Evolutionary conservation across 345 rosid genomes (phyloP).

Genomic region (Sonneratia caseolaris): DNA sequence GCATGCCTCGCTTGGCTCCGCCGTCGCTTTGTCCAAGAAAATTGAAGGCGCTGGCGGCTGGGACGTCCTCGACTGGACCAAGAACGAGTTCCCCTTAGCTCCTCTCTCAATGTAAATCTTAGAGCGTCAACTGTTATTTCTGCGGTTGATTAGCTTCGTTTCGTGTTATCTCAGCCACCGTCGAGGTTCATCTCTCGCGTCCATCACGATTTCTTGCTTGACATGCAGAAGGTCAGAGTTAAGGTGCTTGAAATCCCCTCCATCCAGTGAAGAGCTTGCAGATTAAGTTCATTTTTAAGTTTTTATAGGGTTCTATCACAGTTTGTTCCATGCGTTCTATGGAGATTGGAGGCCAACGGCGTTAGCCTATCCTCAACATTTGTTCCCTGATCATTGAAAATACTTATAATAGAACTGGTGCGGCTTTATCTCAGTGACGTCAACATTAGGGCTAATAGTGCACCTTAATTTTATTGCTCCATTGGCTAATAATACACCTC

Average conservation of each 20-base stretch:
- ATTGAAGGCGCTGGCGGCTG: constrained; percentile 73
- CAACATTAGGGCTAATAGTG: background rate
- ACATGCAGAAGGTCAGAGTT: constrained; percentile 44
- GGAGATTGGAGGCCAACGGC: background rate
- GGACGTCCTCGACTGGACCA: constrained; percentile 80
- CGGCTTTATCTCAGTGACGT: background rate
- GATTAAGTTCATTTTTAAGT: background rate
- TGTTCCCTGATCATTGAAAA: background rate
- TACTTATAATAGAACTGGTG: background rate
- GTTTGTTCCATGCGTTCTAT: background rate
- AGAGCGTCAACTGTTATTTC: background rate
- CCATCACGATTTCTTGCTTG: constrained; percentile 59
- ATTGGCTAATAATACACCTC: background rate
- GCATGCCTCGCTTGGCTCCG: constrained; percentile 46
- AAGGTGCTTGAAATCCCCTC: constrained; percentile 34
- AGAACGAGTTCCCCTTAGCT: constrained; percentile 30
- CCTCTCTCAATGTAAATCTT: background rate
- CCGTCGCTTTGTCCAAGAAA: constrained; percentile 37
- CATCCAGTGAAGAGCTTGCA: background rate
- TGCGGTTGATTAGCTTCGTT: constrained; percentile 1
- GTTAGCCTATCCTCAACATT: background rate
- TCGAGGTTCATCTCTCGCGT: constrained; percentile 39
- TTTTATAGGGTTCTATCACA: background rate
- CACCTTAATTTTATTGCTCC: background rate
- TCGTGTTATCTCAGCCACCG: constrained; percentile 25